Conservation (phyloP, 2,329 filamentous ascomycete species). For the Sodiomyces alkalinus region DNA sequence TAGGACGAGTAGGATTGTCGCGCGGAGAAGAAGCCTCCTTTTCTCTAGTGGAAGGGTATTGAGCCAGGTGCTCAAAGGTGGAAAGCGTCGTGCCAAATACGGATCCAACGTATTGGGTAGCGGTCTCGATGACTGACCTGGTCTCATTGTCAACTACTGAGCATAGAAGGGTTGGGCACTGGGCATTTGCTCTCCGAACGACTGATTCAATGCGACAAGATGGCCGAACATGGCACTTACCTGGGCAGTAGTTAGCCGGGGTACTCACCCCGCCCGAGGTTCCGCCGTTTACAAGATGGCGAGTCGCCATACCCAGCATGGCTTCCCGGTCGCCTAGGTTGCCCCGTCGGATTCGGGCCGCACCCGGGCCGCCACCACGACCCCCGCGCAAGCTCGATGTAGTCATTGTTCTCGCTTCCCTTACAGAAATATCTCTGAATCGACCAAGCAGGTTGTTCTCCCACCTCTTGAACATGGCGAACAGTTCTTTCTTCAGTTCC, state of each 20-base stretch:
- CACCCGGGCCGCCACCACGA: too few species aligned
- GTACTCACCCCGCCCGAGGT: too few species aligned
- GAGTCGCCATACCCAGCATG: too few species aligned
- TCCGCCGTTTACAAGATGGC: too few species aligned
- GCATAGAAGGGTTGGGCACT: neutral
- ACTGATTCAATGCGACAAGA: too few species aligned
- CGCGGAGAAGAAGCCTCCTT: constrained; percentile 53
- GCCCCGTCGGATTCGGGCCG: too few species aligned
- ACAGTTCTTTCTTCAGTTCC: constrained; percentile 53
- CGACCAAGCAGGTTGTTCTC: constrained; percentile 53
- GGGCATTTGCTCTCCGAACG: too few species aligned
- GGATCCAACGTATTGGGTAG: constrained; percentile 19
- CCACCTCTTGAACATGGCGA: constrained; percentile 71
- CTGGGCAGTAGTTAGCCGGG: too few species aligned
- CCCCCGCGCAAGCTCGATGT: too few species aligned
- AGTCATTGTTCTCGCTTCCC: too few species aligned
- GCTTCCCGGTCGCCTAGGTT: too few species aligned
- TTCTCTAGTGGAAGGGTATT: constrained; percentile 44
- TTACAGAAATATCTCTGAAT: constrained; percentile 52
- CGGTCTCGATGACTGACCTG: constrained; percentile 3
- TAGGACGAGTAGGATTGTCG: constrained; percentile 55
- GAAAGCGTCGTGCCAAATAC: constrained; percentile 33
- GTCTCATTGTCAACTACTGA: constrained; percentile 8
- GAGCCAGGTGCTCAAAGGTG: constrained; percentile 45
- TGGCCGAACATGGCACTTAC: too few species aligned